phyloP scores from a whole-genome alignment of 179 eudicot genomes.

The Corrigiola litoralis region DNA sequence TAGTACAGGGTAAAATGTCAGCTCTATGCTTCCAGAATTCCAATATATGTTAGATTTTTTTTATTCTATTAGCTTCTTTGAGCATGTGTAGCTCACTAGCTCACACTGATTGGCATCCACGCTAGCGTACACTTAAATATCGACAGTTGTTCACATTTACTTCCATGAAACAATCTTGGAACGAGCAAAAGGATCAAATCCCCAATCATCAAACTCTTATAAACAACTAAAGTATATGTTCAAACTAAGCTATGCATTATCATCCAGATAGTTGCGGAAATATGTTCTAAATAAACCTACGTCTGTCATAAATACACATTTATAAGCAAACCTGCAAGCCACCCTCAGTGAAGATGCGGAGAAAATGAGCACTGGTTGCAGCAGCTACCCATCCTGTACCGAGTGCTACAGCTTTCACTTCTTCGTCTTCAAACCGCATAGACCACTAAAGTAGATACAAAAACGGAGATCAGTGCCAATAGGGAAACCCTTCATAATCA shows the following conservation, averaged over 20 bases:
- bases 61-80: not conserved
- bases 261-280: not conserved
- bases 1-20: not conserved
- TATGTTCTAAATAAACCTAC: not conserved
- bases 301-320: not conserved
- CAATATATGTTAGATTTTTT: not conserved
- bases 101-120: too few relatives aligned
- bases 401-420: conserved; percentile 88
- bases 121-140: too few relatives aligned
- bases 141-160: too few relatives aligned
- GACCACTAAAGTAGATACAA: conserved; percentile 62
- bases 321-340: conserved; percentile 78
- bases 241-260: too few relatives aligned
- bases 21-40: not conserved
- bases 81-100: too few relatives aligned
- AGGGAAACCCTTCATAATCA: too few relatives aligned
- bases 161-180: too few relatives aligned
- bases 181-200: too few relatives aligned
- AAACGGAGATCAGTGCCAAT: not conserved
- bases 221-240: too few relatives aligned
- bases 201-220: too few relatives aligned
- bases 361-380: conserved; percentile 73
- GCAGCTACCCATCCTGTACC: conserved; percentile 94
- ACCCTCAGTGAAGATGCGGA: conserved; percentile 82
- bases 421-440: conserved; percentile 93